Evolutionary conservation across 345 rosid genomes (phyloP).

Genomic region (Syzygium aromaticum): DNA sequence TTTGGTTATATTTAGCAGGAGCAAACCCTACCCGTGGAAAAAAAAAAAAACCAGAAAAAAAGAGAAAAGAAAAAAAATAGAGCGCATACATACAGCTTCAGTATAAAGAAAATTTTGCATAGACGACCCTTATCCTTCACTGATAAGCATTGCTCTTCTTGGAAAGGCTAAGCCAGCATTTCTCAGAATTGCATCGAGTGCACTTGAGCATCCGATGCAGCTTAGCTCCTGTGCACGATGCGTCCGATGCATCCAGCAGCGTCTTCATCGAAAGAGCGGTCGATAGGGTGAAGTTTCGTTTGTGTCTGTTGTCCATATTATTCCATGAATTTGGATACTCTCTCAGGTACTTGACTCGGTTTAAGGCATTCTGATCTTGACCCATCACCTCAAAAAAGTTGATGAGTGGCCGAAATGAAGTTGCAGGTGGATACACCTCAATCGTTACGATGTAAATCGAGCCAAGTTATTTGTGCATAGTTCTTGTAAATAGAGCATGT

Average conservation of each 20-base stretch:
- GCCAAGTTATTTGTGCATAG: not conserved
- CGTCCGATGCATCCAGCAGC: not conserved
- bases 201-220: not conserved
- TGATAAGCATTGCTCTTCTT: not conserved
- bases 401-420: not conserved
- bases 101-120: not conserved
- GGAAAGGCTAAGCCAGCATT: not conserved
- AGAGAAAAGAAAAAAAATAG: not conserved
- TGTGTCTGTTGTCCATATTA: not conserved
- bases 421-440: not conserved
- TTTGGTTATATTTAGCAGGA: not conserved
- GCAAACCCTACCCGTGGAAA: not conserved
- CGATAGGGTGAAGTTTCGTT: not conserved
- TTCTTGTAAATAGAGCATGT: not conserved
- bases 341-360: not conserved
- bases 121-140: not conserved
- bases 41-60: not conserved
- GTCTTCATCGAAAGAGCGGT: not conserved
- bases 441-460: no score
- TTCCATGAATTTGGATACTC: not conserved
- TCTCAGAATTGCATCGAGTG: not conserved
- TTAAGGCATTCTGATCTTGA: not conserved
- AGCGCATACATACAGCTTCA: not conserved
- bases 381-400: not conserved
- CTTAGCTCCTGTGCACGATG: not conserved